Evolutionary conservation across 1,284 basidiomycete genomes (phyloP).

Genomic region (Cryptococcus sp.): DNA sequence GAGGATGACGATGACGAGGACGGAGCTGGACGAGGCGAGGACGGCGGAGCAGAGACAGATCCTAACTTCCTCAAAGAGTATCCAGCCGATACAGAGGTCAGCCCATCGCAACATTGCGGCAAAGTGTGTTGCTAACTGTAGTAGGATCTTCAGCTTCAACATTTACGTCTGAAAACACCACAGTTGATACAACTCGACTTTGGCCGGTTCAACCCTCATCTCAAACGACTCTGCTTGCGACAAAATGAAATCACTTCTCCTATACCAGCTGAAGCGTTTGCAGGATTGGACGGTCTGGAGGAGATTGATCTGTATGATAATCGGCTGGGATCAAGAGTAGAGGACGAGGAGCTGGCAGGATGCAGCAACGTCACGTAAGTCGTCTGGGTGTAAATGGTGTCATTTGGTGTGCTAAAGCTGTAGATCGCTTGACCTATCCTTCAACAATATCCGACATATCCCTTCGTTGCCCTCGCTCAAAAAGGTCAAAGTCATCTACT

Average conservation of each 20-base stretch:
- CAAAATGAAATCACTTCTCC: conserved; percentile 73
- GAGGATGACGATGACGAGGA: conserved; percentile 22
- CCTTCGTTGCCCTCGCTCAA: conserved; percentile 57
- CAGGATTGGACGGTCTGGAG: conserved; percentile 57
- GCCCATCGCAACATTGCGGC: conserved; percentile 16
- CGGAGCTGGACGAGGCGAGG: conserved; percentile 18
- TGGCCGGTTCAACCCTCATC: conserved; percentile 61
- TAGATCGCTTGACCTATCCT: conserved; percentile 88
- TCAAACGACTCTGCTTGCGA: conserved; percentile 76
- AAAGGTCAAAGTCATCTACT: conserved; percentile 70
- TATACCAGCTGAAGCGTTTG: conserved; percentile 64
- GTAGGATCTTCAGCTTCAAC: conserved; percentile 85
- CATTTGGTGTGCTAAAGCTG: not conserved
- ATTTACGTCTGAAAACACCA: conserved; percentile 62
- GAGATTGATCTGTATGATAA: conserved; percentile 97
- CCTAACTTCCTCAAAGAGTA: conserved; percentile 52
- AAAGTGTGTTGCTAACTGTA: not conserved
- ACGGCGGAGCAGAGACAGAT: conserved; percentile 21
- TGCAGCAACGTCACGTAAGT: conserved; percentile 65
- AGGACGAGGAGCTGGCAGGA: conserved; percentile 56
- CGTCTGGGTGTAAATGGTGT: not conserved
- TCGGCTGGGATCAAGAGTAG: conserved; percentile 65
- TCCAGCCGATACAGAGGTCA: conserved; percentile 62
- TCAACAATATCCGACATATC: conserved; percentile 70
- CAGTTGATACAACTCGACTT: conserved; percentile 57